Evolutionary conservation across 495 filamentous ascomycete genomes (phyloP), one percentile per base, ranked within the genome.

Genomic region (Penicillium paxilli): DNA sequence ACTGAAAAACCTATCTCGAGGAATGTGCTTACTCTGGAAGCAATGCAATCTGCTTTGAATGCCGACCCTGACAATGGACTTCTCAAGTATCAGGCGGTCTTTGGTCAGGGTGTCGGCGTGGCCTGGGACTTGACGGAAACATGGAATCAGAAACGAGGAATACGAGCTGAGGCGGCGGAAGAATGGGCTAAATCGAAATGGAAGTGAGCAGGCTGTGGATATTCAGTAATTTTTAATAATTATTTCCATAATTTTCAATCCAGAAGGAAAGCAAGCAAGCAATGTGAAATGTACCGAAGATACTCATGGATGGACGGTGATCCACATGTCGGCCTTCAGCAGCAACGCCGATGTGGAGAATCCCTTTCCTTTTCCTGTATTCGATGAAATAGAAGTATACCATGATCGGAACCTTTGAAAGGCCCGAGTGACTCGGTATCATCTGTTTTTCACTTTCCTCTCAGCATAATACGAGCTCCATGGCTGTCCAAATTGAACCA

Each of bases 51-150:
- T 26, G 71, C 75, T 60, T 53, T 85, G 51, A 52, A 52, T 26
- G 52, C 64, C 44, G 70, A 81, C 12, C 80, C 81, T 2, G 73
- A 66, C 12, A 74, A 83, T 63, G 47, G 54, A 30, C 62, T 85
- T 61, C 60, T 73, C 37, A 87, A 83, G 69, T 88, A 89, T 62
- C 63, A 81, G 55, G 67, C 76, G 40, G 75, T 83, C 5, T 89
- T 86, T 76, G 83, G 77, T 0, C 67, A 74, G 38, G 81, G 83
- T 3, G 65, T 62, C 10, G 85, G 85, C 2, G 80, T 85, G 0
- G 68, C 74, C 17, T 89, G 85, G 85, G 76, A 80, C 47, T 59
- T 71, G 66, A 64, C 72, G 8, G 57, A 50, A 52, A 81, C 78
- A 48, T 65, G 75, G 61, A 84, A 83, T 65, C 44, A 48, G n/a